These are phyloP conservation scores for Ceratobasidium sp. DNA, from an alignment of 1,284 basidiomycete species.

Conservation along the genomic window DNA sequence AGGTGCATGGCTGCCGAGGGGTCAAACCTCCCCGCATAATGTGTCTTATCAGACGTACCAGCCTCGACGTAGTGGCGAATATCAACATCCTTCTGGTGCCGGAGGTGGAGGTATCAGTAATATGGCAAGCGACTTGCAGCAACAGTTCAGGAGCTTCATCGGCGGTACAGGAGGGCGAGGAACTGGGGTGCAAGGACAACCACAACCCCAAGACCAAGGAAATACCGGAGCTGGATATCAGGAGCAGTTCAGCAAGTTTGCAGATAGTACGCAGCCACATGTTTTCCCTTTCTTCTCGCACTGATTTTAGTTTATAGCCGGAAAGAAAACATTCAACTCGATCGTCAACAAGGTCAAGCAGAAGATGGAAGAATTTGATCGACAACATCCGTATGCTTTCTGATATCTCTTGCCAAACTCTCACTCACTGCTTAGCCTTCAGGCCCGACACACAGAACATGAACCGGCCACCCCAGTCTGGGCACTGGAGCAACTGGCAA, in stretches of 20 bases:
- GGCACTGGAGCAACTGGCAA: conserved; percentile 44
- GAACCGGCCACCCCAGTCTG: conserved; percentile 34
- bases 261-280: conserved; percentile 68
- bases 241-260: conserved; percentile 76
- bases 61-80: conserved; percentile 42
- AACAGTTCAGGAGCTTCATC: conserved; percentile 45
- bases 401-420: not conserved
- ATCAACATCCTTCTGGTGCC: conserved; percentile 18
- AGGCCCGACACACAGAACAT: conserved; percentile 42
- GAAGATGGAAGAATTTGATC: conserved; percentile 80
- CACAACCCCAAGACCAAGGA: conserved; percentile 57
- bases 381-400: conserved; percentile 27
- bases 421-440: not conserved
- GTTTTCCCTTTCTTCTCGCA: not conserved
- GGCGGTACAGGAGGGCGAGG: conserved; percentile 18
- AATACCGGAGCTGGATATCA: conserved; percentile 56
- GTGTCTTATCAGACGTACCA: conserved; percentile 39
- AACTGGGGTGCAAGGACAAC: conserved; percentile 62
- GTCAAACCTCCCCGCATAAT: not conserved
- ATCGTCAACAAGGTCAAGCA: conserved; percentile 78
- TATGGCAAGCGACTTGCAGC: conserved; percentile 33
- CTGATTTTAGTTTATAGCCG: conserved; percentile 59
- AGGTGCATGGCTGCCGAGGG: conserved; percentile 40
- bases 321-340: conserved; percentile 77
- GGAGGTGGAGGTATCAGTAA: conserved; percentile 39